Base-by-base conservation (phyloP, 2,329 filamentous ascomycete genomes). In the Septoria petroselini region DNA sequence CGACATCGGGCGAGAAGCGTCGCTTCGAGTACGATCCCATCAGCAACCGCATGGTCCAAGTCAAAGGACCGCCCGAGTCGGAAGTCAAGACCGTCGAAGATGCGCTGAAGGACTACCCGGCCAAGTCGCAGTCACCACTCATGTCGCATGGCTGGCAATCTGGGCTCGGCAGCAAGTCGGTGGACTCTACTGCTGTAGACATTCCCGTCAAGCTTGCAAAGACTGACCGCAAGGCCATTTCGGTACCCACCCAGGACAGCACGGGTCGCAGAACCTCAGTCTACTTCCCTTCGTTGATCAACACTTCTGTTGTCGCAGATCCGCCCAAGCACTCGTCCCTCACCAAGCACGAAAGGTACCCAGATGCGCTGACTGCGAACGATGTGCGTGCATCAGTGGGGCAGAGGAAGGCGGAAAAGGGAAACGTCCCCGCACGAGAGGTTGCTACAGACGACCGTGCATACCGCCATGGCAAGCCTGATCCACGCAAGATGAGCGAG, bases 331-430 rank as follows among this genome's bases (percentile, higher is more conserved):
- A 60, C 4, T 54, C 65, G 0, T 63, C 63, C 8, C 59, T 73
- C 4, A 57, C 59, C 4, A 65, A 64, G 5, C 54, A 67, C 35
- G 61, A 45, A 27, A 42, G 29, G 18, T 70, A 73, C 45, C 58
- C 73, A 14, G 71, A 75, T 40, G 60, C 67, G 5, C 58, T 75
- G 21, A 73, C 65, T 40, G 69, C 71, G 3, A 65, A 63, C 9
- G 64, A 70, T 17, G 66, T 74, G n/a, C 68, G 72, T 19, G 70
- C 72, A 23, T 65, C 66, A 12, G 73, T 74, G 65, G 68, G 69
- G n/a, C 65, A 66, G 43, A 45, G 44, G 11, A 68, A 56, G 27
- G 33, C 56, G 34, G 48, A 47, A 35, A 35, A 19, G 34, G 30
- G 30, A 15, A 6, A 17, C 14, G 11, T 11, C 21, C 21, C 27